phyloP scores from a whole-genome alignment of 192 early-diverging fungal genomes.

The Dissophora globulifera region DNA sequence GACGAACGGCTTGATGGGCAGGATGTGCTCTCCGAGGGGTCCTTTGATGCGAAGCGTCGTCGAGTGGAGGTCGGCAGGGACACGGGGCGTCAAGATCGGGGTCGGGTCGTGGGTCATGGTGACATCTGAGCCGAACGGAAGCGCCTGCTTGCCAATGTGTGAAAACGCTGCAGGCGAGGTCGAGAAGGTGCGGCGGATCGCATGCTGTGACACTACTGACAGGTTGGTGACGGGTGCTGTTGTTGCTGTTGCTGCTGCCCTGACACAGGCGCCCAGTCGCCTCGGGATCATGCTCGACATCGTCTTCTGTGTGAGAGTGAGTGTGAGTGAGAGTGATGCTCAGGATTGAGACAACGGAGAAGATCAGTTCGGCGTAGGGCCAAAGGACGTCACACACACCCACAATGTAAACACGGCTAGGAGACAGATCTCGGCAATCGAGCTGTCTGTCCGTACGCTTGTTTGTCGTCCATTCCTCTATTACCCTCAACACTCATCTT shows the following conservation, averaged over 20 bases:
- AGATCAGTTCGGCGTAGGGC: too few species aligned
- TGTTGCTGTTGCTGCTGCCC: slow-evolving; percentile 8
- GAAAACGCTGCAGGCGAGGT: slow-evolving; percentile 62
- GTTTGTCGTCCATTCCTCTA: too few species aligned
- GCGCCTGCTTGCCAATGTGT: slow-evolving; percentile 83
- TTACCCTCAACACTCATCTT: slow-evolving; percentile 1
- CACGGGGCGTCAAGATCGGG: slow-evolving; percentile 74
- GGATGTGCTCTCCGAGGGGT: slow-evolving; percentile 78
- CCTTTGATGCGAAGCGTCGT: slow-evolving; percentile 81
- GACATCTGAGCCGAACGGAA: slow-evolving; percentile 83
- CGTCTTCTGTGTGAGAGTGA: background rate
- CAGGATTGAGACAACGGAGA: too few species aligned
- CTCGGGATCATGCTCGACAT: slow-evolving; percentile 42
- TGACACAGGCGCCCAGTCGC: slow-evolving; percentile 27
- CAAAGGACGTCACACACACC: too few species aligned
- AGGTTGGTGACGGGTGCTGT: too few species aligned
- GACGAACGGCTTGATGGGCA: slow-evolving; percentile 90
- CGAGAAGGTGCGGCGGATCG: slow-evolving; percentile 54
- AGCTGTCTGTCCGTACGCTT: too few species aligned
- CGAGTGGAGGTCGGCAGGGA: slow-evolving; percentile 66
- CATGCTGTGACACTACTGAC: background rate
- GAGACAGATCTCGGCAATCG: too few species aligned
- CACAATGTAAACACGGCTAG: too few species aligned
- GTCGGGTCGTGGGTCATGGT: slow-evolving; percentile 71
- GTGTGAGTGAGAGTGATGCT: too few species aligned